These are phyloP conservation scores for Linum trigynum DNA, from an alignment of 345 rosid species.

Conservation along the genomic window DNA sequence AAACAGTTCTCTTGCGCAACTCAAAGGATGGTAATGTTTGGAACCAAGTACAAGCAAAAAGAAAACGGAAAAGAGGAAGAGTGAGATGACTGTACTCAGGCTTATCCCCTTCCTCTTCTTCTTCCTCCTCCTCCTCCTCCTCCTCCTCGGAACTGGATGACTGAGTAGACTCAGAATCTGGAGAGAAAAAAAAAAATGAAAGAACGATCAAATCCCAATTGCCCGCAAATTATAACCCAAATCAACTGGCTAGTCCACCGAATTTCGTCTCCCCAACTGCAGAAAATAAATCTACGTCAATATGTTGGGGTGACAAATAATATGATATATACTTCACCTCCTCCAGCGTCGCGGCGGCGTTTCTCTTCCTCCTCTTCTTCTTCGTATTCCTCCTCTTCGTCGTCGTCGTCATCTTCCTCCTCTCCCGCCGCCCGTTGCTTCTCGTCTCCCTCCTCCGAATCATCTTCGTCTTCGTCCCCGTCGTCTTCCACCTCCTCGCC, in stretches of 20 bases:
- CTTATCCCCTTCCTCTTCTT: slow-evolving; percentile 27
- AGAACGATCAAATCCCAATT: slow-evolving; percentile 8
- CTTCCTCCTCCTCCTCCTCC: slow-evolving; percentile 19
- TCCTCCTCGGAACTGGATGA: slow-evolving; percentile 46
- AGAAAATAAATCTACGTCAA: slow-evolving; percentile 11
- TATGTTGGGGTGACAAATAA: neutral
- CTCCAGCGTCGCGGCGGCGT: neutral
- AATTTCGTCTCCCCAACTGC: slow-evolving; percentile 10
- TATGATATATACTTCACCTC: neutral
- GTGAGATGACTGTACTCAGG: slow-evolving; percentile 47
- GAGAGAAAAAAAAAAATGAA: slow-evolving; percentile 3
- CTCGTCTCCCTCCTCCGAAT: slow-evolving; percentile 13
- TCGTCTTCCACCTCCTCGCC: too few relatives aligned
- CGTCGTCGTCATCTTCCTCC: slow-evolving; percentile 13
- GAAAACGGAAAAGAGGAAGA: slow-evolving; percentile 9
- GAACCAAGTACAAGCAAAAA: neutral
- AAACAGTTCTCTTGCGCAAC: slow-evolving; percentile 1
- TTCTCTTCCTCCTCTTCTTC: slow-evolving; percentile 17
- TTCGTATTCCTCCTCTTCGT: slow-evolving; percentile 14
- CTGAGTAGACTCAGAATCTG: slow-evolving; percentile 53
- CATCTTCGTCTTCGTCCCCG: neutral
- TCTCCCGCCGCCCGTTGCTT: slow-evolving; percentile 26
- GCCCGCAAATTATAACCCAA: slow-evolving; percentile 5
- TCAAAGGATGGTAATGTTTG: neutral
- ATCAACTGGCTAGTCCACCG: slow-evolving; percentile 3